Percentiles rank a stretch among this genome's conserved stretches.
These are phyloP conservation scores for Phytophthora syringae DNA, from an alignment of 352 stramenopile species.

Conservation along the genomic window DNA sequence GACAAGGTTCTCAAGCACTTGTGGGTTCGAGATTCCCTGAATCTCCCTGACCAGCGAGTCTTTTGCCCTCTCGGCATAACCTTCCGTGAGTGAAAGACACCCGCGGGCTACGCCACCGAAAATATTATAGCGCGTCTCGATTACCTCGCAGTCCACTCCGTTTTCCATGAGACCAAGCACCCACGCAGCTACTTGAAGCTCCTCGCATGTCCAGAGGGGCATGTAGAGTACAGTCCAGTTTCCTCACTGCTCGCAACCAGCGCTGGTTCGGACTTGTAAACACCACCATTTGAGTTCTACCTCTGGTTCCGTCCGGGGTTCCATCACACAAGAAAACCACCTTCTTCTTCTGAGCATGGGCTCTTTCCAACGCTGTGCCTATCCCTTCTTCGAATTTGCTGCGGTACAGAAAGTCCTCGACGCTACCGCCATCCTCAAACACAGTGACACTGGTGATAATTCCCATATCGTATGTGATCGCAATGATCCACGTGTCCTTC, in stretches of 20 bases:
- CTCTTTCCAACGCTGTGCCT: not conserved
- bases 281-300: too few relatives aligned
- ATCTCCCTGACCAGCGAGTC: not conserved
- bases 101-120: slow-evolving; percentile 4
- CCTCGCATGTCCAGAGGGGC: too few relatives aligned
- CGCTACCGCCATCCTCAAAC: not conserved
- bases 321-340: slow-evolving; percentile 7
- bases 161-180: slow-evolving; percentile 2
- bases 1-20: not conserved
- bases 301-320: not conserved
- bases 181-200: not conserved
- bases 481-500: too few relatives aligned
- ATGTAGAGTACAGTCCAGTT: slow-evolving; percentile 1
- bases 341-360: not conserved
- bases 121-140: slow-evolving; percentile 2
- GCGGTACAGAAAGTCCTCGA: not conserved
- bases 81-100: not conserved
- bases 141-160: not conserved
- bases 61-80: not conserved
- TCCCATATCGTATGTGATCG: not conserved
- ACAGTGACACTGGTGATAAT: not conserved
- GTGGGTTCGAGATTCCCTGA: not conserved
- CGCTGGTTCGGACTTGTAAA: not conserved
- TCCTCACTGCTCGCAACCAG: not conserved
- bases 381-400: not conserved